Base-by-base conservation (phyloP, 2,329 filamentous ascomycete species). In the Ceratocystis smalleyi region DNA sequence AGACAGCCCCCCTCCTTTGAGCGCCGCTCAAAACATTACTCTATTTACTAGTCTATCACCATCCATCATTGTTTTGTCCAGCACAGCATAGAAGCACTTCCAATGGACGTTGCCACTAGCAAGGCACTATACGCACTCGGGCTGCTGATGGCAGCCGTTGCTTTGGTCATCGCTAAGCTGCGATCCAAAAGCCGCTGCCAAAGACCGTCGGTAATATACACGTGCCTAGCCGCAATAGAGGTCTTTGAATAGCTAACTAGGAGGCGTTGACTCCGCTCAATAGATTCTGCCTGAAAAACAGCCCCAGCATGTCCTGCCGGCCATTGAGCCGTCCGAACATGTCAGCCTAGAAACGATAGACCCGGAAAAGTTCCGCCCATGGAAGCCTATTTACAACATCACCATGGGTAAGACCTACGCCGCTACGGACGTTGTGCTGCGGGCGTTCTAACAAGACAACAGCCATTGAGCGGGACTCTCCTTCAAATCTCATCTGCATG, bases 321-420 rank as follows among this genome's bases (percentile, higher is more conserved):
- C 22, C 2, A 62, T 68, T 43, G 67, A 71, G 35, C 68, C 74
- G 0, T 66, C 74, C 1, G 47, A 67, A 0, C 68, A 71, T 3
- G 76, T 78, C 64, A 71, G 78, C 67, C 79, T 77, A 75, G 69
- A 73, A 45, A 66, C 69, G 1, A 72, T 71, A 1, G 70, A 73
- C 7, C 77, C 78, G 0, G 67, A 69, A 2, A 72, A 74, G 45
- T 73, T 78, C 43, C 73, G 79, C 1, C 79, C 78, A 0, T 81
- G 80, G 69, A 81, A 80, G 70, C 75, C 78, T 0, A 74, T 75
- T 2, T 82, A 80, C 68, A 73, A 81, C 68, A 81, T 82, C 66
- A 80, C 78, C 0, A 82, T 83, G 79, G 79, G 79, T 78, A 68
- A 40, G 70, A 10, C 19, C 30, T 45, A 24, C 40, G 15, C 17